A percentile compares a stretch with the other conserved stretches of the same genome.
phyloP scores from a whole-genome alignment of 805 yeast species.

The Candida sphagnicola region DNA sequence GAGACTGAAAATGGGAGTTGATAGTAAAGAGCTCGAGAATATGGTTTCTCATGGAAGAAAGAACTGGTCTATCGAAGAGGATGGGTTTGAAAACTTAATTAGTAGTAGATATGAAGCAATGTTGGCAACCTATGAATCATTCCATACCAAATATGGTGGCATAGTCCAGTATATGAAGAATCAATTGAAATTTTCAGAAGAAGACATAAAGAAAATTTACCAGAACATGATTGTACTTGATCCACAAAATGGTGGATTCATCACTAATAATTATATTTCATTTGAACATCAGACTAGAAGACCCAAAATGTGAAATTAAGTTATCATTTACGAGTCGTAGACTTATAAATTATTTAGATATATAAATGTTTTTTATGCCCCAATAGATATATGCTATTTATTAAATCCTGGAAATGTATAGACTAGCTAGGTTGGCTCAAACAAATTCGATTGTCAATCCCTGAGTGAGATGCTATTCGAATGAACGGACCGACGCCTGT shows the following conservation, averaged over 20 bases:
- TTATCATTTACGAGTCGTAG: not conserved
- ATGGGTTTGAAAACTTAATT: constrained; percentile 58
- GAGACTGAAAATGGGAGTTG: constrained; percentile 20
- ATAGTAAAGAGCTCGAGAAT: constrained; percentile 16
- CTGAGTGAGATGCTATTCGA: too few species aligned
- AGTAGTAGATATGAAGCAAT: constrained; percentile 67
- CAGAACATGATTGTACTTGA: constrained; percentile 22
- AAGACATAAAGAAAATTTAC: constrained; percentile 37
- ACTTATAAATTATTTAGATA: not conserved
- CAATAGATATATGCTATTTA: too few species aligned
- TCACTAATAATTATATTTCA: constrained; percentile 8
- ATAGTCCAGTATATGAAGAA: constrained; percentile 44
- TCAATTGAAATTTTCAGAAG: constrained; percentile 40
- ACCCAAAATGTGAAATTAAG: constrained; percentile 8
- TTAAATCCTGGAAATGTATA: too few species aligned
- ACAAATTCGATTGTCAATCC: too few species aligned
- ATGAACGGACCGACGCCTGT: too few species aligned
- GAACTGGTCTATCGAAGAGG: constrained; percentile 39
- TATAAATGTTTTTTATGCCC: too few species aligned
- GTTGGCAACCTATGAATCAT: constrained; percentile 55
- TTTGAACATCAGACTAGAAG: constrained; percentile 14
- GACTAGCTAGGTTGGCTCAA: too few species aligned
- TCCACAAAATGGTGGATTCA: constrained; percentile 11
- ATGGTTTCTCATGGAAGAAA: constrained; percentile 33
- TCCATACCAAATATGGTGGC: constrained; percentile 53